Evolutionary conservation across 805 yeast species (phyloP).

Genomic region (Candida pseudoglaebosa): DNA sequence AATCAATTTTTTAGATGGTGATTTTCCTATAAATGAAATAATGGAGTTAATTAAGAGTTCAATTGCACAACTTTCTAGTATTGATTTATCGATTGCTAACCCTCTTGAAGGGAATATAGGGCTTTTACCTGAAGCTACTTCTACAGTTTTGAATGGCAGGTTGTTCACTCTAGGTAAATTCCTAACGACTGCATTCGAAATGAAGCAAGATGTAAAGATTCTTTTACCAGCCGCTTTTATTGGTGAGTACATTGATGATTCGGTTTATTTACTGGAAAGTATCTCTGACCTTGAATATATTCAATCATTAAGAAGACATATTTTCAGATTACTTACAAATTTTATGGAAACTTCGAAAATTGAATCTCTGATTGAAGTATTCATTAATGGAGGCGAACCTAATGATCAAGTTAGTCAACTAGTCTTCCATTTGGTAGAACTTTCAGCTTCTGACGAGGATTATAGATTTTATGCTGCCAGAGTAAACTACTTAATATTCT

Average conservation of each 20-base stretch:
- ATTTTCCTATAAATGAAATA: slow-evolving; percentile 23
- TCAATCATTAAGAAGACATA: slow-evolving; percentile 1
- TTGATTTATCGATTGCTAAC: slow-evolving; percentile 43
- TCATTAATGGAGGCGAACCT: background rate
- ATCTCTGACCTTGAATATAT: background rate
- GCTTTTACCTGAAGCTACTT: slow-evolving; percentile 14
- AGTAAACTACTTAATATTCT: slow-evolving; percentile 12
- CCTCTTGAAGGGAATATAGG: slow-evolving; percentile 42
- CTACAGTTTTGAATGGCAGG: background rate
- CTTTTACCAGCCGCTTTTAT: slow-evolving; percentile 2
- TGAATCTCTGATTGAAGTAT: background rate
- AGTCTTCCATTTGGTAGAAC: background rate
- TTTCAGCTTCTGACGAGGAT: background rate
- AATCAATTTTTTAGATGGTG: slow-evolving; percentile 10
- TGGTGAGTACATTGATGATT: slow-evolving; percentile 5
- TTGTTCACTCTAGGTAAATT: slow-evolving; percentile 9
- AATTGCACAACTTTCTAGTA: slow-evolving; percentile 9
- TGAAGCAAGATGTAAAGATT: background rate
- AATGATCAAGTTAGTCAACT: background rate
- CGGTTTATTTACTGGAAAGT: slow-evolving; percentile 1
- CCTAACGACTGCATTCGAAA: background rate
- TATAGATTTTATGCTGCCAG: slow-evolving; percentile 18
- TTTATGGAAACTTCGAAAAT: background rate
- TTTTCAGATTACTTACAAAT: background rate
- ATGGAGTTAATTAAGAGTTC: slow-evolving; percentile 14